Conservation (phyloP, 1,139 yeast genomes). For the Pichiaceae sp. region DNA sequence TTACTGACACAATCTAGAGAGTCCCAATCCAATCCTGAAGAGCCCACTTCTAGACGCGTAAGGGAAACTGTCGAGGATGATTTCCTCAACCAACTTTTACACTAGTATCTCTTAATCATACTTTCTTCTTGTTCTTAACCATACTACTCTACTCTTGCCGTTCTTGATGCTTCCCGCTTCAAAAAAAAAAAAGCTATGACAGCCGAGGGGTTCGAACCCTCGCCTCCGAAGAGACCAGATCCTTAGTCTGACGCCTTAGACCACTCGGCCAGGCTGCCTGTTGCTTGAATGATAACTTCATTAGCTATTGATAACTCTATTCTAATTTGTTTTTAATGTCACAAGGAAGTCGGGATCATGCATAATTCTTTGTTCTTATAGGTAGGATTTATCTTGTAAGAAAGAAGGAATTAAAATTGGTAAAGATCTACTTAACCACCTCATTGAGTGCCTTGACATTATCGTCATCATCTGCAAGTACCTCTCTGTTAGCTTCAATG, state of each 20-base stretch:
- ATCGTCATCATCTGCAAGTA: slow-evolving; percentile 1
- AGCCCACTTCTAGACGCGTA: neutral
- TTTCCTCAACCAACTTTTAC: neutral
- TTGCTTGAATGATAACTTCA: no score
- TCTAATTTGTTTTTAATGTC: no score
- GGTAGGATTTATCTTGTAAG: no score
- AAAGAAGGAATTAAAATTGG: no score
- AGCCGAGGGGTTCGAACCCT: slow-evolving; percentile 61
- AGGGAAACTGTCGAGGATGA: neutral
- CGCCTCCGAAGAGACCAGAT: slow-evolving; percentile 63
- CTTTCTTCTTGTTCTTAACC: neutral
- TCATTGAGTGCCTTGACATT: slow-evolving; percentile 1
- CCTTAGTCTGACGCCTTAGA: slow-evolving; percentile 61
- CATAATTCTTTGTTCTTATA: no score
- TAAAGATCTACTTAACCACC: no score
- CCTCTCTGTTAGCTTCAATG: slow-evolving; percentile 1
- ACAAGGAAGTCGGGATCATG: no score
- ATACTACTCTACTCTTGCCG: no score
- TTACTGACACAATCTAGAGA: neutral
- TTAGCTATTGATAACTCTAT: no score
- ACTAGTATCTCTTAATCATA: neutral
- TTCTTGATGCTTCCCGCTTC: no score
- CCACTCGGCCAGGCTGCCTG: slow-evolving; percentile 52
- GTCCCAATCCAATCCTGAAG: neutral
- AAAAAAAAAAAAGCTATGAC: slow-evolving; percentile 26